Percentiles rank a stretch among this genome's conserved stretches.
Evolutionary conservation across 1,284 basidiomycete genomes (phyloP).

Genomic region (Bjerkandera adusta): DNA sequence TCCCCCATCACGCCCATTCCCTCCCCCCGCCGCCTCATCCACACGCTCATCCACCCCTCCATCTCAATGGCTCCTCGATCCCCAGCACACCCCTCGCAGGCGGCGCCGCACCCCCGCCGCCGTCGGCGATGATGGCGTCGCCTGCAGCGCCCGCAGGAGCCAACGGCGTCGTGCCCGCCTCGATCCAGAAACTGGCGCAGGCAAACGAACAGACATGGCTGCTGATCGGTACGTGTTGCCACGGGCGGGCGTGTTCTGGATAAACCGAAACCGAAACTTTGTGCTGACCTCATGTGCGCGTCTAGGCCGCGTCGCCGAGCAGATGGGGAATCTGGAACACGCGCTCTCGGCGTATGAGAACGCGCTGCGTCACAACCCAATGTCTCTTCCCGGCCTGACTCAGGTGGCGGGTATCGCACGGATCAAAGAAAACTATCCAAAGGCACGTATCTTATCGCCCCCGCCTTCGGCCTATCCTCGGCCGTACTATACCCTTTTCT

Average conservation of each 20-base stretch:
- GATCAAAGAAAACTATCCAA: slow-evolving; percentile 85
- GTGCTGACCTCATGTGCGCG: slow-evolving; percentile 15
- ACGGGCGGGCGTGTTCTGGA: slow-evolving; percentile 13
- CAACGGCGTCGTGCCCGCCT: slow-evolving; percentile 40
- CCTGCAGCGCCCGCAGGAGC: slow-evolving; percentile 45
- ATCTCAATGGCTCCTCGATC: slow-evolving; percentile 51
- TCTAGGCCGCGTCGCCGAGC: slow-evolving; percentile 85
- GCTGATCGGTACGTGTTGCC: slow-evolving; percentile 66
- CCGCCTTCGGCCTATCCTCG: slow-evolving; percentile 9
- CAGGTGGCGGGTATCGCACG: slow-evolving; percentile 89
- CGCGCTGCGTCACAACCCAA: slow-evolving; percentile 89
- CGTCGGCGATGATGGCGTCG: slow-evolving; percentile 33
- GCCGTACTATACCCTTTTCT: slow-evolving; percentile 1
- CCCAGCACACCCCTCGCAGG: slow-evolving; percentile 46
- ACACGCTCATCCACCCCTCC: slow-evolving; percentile 36
- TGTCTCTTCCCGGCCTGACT: slow-evolving; percentile 83
- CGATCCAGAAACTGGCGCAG: slow-evolving; percentile 72
- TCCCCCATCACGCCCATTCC: slow-evolving; percentile 42
- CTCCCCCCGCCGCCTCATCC: slow-evolving; percentile 36
- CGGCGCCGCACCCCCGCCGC: slow-evolving; percentile 27
- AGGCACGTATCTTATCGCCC: slow-evolving; percentile 47
- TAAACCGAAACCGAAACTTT: slow-evolving; percentile 21
- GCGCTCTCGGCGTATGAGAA: slow-evolving; percentile 90
- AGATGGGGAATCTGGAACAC: slow-evolving; percentile 87
- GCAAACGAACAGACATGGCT: slow-evolving; percentile 95